Conservation (phyloP, 106 monocot species). For the Allium fistulosum region DNA sequence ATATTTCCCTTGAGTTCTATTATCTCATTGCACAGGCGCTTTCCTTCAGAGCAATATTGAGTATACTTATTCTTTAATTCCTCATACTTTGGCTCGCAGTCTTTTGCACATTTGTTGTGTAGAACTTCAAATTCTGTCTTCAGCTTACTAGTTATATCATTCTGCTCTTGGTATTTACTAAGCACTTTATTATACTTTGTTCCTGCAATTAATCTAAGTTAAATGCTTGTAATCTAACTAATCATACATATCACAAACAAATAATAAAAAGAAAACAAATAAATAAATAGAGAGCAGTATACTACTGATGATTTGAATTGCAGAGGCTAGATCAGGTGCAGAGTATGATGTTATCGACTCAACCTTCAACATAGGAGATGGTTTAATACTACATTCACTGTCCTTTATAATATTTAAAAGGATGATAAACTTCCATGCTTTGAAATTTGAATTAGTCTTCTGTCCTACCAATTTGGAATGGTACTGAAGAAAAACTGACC, state of each 20-base stretch:
- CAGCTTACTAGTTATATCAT: conserved; percentile 12
- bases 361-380: conserved; percentile 29
- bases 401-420: background rate
- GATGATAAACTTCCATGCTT: no score
- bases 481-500: background rate
- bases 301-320: conserved; percentile 46
- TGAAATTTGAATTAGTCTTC: no score
- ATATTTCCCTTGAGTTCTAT: conserved; percentile 90
- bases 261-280: background rate
- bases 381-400: conserved; percentile 13
- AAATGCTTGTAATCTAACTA: no score
- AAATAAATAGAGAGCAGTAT: background rate
- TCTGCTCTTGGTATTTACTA: conserved; percentile 20
- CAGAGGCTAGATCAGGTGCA: conserved; percentile 22
- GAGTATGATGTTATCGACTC: background rate
- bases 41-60: conserved; percentile 13
- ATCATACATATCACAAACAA: background rate
- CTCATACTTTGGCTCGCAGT: conserved; percentile 48
- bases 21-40: conserved; percentile 52
- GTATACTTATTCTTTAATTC: conserved; percentile 49
- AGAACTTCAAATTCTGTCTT: conserved; percentile 9
- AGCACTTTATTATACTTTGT: conserved; percentile 40
- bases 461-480: background rate
- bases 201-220: conserved; percentile 13
- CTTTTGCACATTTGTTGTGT: conserved; percentile 38